Evolutionary conservation across 2,329 filamentous ascomycete genomes (phyloP).

Genomic region (Sarocladiaceae sp.): DNA sequence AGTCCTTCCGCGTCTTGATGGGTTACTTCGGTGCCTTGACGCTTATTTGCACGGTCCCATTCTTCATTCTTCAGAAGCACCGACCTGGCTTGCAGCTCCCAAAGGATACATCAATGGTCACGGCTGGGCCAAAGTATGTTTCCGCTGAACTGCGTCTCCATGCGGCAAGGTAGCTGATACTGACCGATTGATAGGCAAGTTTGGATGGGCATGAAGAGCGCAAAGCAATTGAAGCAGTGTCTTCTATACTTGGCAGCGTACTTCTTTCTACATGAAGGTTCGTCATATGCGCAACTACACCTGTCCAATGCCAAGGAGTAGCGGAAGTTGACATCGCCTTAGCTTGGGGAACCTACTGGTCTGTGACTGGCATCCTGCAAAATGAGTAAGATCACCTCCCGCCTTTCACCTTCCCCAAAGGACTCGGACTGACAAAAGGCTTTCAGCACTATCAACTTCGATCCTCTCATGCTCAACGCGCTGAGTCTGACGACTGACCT

Average conservation of each 20-base stretch:
- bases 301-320: no score
- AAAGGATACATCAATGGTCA: slow-evolving; percentile 13
- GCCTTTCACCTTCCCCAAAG: no score
- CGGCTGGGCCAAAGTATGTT: slow-evolving; percentile 14
- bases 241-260: slow-evolving; percentile 17
- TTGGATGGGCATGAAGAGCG: slow-evolving; percentile 16
- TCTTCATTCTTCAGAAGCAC: slow-evolving; percentile 19
- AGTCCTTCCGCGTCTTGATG: slow-evolving; percentile 16
- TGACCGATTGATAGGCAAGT: slow-evolving; percentile 12
- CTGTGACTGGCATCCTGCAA: slow-evolving; percentile 17
- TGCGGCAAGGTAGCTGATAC: no score
- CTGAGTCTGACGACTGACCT: slow-evolving; percentile 16
- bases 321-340: no score
- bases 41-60: slow-evolving; percentile 16
- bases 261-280: slow-evolving; percentile 18
- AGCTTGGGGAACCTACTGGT: slow-evolving; percentile 17
- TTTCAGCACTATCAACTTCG: slow-evolving; percentile 18
- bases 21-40: slow-evolving; percentile 18
- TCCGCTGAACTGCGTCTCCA: no score
- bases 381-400: slow-evolving; percentile 17
- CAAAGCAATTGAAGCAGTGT: slow-evolving; percentile 16
- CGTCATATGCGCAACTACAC: no score
- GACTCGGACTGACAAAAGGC: no score
- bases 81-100: slow-evolving; percentile 18
- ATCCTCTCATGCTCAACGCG: slow-evolving; percentile 16